Conservation (phyloP, 306 rosid species). For the Trifolium fragiferum region DNA sequence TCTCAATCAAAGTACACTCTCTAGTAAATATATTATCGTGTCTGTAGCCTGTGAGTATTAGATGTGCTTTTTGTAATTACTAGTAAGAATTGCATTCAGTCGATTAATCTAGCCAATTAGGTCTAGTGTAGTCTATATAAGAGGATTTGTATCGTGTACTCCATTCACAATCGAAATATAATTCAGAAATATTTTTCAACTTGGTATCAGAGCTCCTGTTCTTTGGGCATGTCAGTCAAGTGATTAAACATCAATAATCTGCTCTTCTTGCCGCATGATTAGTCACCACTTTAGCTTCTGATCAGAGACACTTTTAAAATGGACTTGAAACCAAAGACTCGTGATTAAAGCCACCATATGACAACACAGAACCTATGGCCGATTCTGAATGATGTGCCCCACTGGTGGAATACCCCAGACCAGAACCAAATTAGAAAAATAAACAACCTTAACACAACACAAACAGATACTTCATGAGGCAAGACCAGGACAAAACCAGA, state of each 20-base stretch:
- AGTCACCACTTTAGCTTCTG: neutral
- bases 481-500: neutral
- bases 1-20: neutral
- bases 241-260: neutral
- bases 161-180: neutral
- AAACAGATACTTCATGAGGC: neutral
- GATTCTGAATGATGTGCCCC: neutral
- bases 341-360: neutral
- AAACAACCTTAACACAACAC: neutral
- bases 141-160: neutral
- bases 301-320: neutral
- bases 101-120: neutral
- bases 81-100: neutral
- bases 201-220: neutral
- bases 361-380: neutral
- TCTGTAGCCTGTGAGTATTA: neutral
- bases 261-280: neutral
- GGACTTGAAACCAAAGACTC: neutral
- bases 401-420: neutral
- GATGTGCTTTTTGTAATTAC: neutral
- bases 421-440: slow-evolving; percentile 2
- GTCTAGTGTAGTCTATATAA: neutral
- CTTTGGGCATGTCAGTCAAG: neutral
- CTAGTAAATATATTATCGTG: neutral
- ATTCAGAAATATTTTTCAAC: neutral